Percentiles rank a stretch among this genome's conserved stretches.
These are phyloP conservation scores for Biscutella laevigata DNA, from an alignment of 441 rosid genomes.

Conservation along the genomic window DNA sequence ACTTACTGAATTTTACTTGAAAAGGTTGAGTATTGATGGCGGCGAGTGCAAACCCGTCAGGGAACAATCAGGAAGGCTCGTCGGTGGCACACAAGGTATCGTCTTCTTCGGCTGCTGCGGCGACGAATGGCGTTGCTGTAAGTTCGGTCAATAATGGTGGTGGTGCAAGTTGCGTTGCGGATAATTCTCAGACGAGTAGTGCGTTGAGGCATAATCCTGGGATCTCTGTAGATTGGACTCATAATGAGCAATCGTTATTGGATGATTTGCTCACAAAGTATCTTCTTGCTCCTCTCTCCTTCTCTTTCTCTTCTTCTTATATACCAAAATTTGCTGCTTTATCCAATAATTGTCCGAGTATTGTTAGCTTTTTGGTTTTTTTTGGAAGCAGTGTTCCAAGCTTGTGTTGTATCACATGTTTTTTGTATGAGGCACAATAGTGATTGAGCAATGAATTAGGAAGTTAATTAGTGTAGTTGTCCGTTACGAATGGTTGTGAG, in stretches of 20 bases:
- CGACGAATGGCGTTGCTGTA: conserved; percentile 35
- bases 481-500: neutral
- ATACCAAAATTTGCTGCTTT: conserved; percentile 11
- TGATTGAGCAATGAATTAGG: neutral
- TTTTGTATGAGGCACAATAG: conserved; percentile 1
- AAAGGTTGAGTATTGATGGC: conserved; percentile 34
- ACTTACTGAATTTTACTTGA: neutral
- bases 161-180: conserved; percentile 23
- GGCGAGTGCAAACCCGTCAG: conserved; percentile 57
- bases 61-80: conserved; percentile 44
- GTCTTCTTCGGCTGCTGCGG: conserved; percentile 26
- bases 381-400: neutral
- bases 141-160: conserved; percentile 39
- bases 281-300: neutral
- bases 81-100: conserved; percentile 30
- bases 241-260: conserved; percentile 56
- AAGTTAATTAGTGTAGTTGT: neutral
- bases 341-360: neutral
- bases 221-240: conserved; percentile 55
- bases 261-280: conserved; percentile 60
- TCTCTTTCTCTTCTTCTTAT: neutral
- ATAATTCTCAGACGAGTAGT: conserved; percentile 34
- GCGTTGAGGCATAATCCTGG: conserved; percentile 62
- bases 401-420: neutral
- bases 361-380: neutral